Evolutionary conservation across 2,329 filamentous ascomycete genomes (phyloP), one percentile per base, ranked within the genome.

Genomic region (Epichloe sibirici): DNA sequence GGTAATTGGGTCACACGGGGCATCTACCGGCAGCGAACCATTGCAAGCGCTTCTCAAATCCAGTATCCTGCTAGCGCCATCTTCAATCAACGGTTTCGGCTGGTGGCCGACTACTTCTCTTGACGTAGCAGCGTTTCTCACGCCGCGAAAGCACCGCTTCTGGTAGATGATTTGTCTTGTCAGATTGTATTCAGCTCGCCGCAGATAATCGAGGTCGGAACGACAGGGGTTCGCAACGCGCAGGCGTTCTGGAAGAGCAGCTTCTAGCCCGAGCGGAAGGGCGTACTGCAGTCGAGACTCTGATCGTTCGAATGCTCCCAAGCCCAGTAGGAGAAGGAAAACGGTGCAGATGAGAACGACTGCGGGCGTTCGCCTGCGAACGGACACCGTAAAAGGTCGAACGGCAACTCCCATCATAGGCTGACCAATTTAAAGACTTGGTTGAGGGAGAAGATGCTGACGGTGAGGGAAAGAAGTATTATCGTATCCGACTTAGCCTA

Each of bases 141-240:
- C 53, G 6, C 72, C 69, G 31, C 66, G 66, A 55, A 77, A 65
- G 56, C 73, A 76, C 31, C 70, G 69, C 15, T 71, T 69, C 15
- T 68, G 68, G 59, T 74, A 77, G 39, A 68, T 55, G 44, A 77
- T 65, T 21, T 66, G 65, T 45, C 69, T 65, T 12, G 71, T 71
- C 39, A 77, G 59, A 25, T 60, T 57, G 39, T 67, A 64, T 3
- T 60, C 56, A 23, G 57, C 48, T 4, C 62, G 63, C 35, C 61
- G 61, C 13, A 68, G 57, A 51, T 67, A 61, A 17, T 66, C 61
- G 53, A 66, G 54, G 5, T 62, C 56, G 11, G 63, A 45, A 11
- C 55, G 53, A 45, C 66, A 68, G 2, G 58, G 45, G 34, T 47
- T 44, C 5, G 47, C 21, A 15, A 37, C 56, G 53, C 49, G 63